phyloP scores from a whole-genome alignment of 352 stramenopile genomes.

The Globisporangium carolinianum region DNA sequence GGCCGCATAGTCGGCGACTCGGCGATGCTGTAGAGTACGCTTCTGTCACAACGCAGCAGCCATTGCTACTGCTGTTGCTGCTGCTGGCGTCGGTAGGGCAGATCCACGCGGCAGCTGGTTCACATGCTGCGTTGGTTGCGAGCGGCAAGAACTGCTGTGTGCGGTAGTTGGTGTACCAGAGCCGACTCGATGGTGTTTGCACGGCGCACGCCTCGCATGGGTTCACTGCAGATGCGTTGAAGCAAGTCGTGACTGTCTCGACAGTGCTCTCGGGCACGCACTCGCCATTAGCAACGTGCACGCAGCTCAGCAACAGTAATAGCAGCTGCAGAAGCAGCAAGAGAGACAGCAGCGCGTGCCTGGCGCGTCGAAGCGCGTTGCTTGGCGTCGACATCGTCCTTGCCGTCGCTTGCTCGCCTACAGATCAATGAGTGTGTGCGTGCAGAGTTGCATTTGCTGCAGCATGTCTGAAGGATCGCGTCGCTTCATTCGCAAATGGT shows the following conservation, averaged over 20 bases:
- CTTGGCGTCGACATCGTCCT: too few relatives aligned
- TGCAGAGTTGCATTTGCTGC: too few relatives aligned
- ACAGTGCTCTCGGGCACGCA: conserved; percentile 7
- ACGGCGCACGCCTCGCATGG: conserved; percentile 1
- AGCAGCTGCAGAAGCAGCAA: background rate
- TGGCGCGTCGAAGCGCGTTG: background rate
- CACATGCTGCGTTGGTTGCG: background rate
- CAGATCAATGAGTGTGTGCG: too few relatives aligned
- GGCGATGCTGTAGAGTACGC: conserved; percentile 1
- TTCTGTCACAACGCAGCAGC: conserved; percentile 13
- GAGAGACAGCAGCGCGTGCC: background rate
- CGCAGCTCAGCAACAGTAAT: background rate
- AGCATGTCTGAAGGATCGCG: too few relatives aligned
- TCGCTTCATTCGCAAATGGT: too few relatives aligned
- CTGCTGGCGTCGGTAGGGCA: conserved; percentile 9
- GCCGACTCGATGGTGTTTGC: background rate
- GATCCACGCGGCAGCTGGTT: conserved; percentile 14
- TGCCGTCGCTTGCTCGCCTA: too few relatives aligned
- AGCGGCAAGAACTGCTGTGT: conserved; percentile 1
- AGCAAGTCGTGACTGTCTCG: conserved; percentile 5
- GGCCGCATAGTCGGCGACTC: conserved; percentile 8
- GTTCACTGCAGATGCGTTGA: background rate
- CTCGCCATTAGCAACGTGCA: background rate
- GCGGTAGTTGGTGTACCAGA: conserved; percentile 11
- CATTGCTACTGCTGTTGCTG: conserved; percentile 2